Percentiles rank a stretch among this genome's conserved stretches.
Conservation (phyloP, 2,329 filamentous ascomycete species). For the Ophiostoma australiae region DNA sequence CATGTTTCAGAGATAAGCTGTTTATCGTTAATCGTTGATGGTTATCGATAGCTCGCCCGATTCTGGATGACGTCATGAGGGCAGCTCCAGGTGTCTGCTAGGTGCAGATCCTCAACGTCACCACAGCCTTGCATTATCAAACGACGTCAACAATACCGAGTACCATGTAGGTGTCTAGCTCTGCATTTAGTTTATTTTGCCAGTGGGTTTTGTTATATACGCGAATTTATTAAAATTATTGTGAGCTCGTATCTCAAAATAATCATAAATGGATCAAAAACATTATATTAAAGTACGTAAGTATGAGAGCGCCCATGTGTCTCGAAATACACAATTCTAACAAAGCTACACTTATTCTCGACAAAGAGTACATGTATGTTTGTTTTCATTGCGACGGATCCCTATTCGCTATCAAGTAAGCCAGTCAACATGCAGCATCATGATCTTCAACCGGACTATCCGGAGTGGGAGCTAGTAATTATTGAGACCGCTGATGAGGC, state of each 20-base stretch:
- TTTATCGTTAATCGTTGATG: not conserved
- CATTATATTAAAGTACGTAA: too few relatives aligned
- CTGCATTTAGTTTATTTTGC: not conserved
- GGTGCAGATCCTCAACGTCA: constrained; percentile 1
- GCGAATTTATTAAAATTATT: too few relatives aligned
- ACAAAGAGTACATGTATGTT: not conserved
- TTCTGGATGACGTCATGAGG: not conserved
- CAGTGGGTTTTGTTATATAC: too few relatives aligned
- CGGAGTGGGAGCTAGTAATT: not conserved
- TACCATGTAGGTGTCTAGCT: too few relatives aligned
- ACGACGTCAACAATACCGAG: not conserved
- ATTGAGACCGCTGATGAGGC: not conserved
- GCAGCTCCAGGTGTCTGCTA: not conserved
- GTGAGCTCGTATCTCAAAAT: not conserved
- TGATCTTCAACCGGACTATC: not conserved
- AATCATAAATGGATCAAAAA: too few relatives aligned
- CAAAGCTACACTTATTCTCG: not conserved
- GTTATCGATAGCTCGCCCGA: not conserved
- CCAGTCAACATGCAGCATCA: not conserved
- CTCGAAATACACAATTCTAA: too few relatives aligned
- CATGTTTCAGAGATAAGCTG: constrained; percentile 9
- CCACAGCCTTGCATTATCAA: not conserved
- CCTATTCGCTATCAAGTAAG: not conserved
- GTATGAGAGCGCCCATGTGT: too few relatives aligned
- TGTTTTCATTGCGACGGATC: not conserved